Base-by-base conservation (phyloP, 2,329 filamentous ascomycete genomes). In the Ophiostoma piceae region DNA sequence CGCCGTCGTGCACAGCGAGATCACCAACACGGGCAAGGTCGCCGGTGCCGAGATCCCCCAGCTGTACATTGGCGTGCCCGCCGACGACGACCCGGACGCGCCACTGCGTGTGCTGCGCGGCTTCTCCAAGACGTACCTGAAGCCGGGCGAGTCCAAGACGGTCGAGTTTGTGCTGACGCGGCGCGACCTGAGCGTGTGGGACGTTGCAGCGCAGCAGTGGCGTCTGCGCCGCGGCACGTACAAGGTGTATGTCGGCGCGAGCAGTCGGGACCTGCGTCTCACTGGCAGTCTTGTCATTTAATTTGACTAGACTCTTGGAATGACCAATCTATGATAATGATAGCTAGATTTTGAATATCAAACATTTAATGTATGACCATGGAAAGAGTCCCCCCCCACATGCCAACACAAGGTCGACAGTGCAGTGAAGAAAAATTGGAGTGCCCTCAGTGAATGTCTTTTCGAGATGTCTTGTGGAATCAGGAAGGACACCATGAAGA, bases 131-230 rank as follows among this genome's bases (percentile, higher is more conserved):
- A 79, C 83, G 0, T 79, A 78, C 7, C 72, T 90, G 65, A 77
- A 80, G 57, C 71, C 72, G 6, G 82, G 82, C 0, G 76, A 82
- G 71, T 80, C 77, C 26, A 77, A 78, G 19, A 81, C 78, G 0
- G 78, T 88, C 0, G 77, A 74, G 0, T 85, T 91, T 70, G 77
- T 80, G 47, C 75, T 91, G 51, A 89, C 83, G 16, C 81, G 89
- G 62, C 83, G 88, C 72, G 88, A 91, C 75, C 74, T 91, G 67
- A 90, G 88, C 76, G 81, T 87, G 26, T 91, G 89, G 89, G 86
- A 90, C 75, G 82, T 84, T 5, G 78, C 76, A 1, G 81, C 80
- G 64, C 87, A 90, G 79, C 84, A 85, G 74, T 91, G 88, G 89
- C 79, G 79, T 26, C 74, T 87, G 66, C 80, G 88, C 14, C 43